Conservation (phyloP, 2,329 filamentous ascomycete genomes). For the Aaosphaeria pasadenensis region DNA sequence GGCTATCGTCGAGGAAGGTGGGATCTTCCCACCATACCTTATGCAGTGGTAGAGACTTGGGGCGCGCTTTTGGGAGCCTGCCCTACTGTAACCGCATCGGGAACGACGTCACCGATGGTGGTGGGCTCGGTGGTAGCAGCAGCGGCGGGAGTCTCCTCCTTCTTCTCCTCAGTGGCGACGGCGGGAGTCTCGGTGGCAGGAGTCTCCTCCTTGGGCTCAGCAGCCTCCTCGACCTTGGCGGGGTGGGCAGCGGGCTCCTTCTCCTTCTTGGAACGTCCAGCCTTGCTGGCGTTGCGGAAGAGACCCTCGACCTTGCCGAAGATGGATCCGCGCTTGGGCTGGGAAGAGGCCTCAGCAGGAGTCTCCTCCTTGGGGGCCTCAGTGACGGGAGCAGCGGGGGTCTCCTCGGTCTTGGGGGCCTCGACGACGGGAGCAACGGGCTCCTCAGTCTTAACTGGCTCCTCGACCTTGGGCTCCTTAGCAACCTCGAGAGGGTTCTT, state of each 20-base stretch:
- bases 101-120: conserved; percentile 37
- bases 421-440: conserved; percentile 4
- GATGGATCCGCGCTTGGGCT: conserved; percentile 83
- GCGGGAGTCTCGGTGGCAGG: conserved; percentile 15
- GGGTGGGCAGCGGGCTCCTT: conserved; percentile 30
- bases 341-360: conserved; percentile 44
- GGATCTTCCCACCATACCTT: conserved; percentile 41
- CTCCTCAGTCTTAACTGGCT: conserved; percentile 6
- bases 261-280: conserved; percentile 33
- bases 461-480: conserved; percentile 40
- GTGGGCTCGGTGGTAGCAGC: conserved; percentile 22
- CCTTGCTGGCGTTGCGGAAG: conserved; percentile 42
- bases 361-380: conserved; percentile 17
- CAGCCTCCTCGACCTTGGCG: conserved; percentile 34
- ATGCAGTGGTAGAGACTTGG: conserved; percentile 41
- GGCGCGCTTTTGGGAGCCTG: conserved; percentile 39
- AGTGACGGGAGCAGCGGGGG: conserved; percentile 14
- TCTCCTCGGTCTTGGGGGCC: conserved; percentile 33
- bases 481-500: conserved; percentile 36
- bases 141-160: conserved; percentile 18
- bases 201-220: conserved; percentile 23
- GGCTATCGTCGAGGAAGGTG: conserved; percentile 37
- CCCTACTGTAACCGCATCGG: conserved; percentile 38
- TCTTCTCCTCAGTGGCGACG: conserved; percentile 17
- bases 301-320: conserved; percentile 63